Conservation (phyloP, 1,284 basidiomycete species). For the Singerocomus rubriflavus region DNA sequence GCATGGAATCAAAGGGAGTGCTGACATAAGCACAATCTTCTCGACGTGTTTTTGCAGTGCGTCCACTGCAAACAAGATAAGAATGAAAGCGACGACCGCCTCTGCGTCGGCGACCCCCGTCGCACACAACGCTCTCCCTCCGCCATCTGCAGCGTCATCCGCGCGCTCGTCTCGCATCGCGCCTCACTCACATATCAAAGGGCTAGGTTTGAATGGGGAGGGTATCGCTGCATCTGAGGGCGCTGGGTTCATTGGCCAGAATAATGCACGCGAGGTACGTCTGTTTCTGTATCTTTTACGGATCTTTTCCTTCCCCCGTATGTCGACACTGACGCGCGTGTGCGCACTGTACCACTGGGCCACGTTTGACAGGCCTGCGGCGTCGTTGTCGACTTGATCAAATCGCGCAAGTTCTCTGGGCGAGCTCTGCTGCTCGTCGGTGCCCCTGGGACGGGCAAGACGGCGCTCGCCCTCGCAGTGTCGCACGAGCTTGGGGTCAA, state of each 20-base stretch:
- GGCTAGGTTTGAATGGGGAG: constrained; percentile 86
- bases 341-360: no score
- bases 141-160: constrained; percentile 57
- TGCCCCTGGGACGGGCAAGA: constrained; percentile 93
- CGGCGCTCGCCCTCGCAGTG: constrained; percentile 90
- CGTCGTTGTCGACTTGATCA: constrained; percentile 87
- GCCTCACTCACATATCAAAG: constrained; percentile 94
- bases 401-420: constrained; percentile 89
- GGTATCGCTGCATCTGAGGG: constrained; percentile 73
- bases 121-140: constrained; percentile 69
- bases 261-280: constrained; percentile 82
- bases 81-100: constrained; percentile 40
- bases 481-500: constrained; percentile 93
- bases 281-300: no score
- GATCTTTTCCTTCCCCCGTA: no score
- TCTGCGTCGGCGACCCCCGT: constrained; percentile 49
- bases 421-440: constrained; percentile 86
- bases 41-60: no score
- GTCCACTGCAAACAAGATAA: no score
- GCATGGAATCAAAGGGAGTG: no score
- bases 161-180: constrained; percentile 85
- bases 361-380: constrained; percentile 81
- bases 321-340: not conserved
- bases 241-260: constrained; percentile 92
- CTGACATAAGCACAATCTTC: constrained; percentile 23